Evolutionary conservation across 495 filamentous ascomycete species (phyloP), one percentile per base, ranked within the genome.

Genomic region (Physcia stellaris): DNA sequence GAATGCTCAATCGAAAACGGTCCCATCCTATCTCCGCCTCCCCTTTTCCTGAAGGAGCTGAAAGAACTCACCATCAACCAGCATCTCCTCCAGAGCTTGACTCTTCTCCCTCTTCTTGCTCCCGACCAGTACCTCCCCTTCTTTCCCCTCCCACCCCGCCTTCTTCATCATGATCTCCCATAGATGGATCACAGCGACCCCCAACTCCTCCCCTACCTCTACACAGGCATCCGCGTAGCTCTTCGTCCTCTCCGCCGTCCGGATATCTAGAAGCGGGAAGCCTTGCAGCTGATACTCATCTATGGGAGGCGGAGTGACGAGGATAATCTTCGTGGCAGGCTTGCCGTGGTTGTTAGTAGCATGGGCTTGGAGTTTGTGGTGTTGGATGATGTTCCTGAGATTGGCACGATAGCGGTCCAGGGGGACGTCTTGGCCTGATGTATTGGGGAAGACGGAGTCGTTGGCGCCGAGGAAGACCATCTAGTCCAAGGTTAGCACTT

Each of bases 391-490:
- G 34, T 59, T 58, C 35, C 56, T 66, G 35, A 94, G 56, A 49
- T 92, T 93, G 41, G 66, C 60, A 49, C 73, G 74, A 61, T 78
- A 94, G 39, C 71, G 59, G 3, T 75, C 68, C 15, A 88, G 57
- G 2, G 83, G 73, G n/a, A 94, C 70, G 50, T 83, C 71, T 53
- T 93, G 86, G 4, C 59, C 56, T 16, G 57, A 59, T 11, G 66
- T 60, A 28, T 64, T 57, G 15, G 64, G 63, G n/a, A 87, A 48
- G 39, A 66, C 68, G 5, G 86, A 78, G 54, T 94, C 86, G 52
- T 94, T 94, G 49, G 86, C 82, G 13, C 86, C 86, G 42, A 93
- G 75, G 49, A 90, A 85, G 45, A 94, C 62, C 17, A 77, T 66
- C 82, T 88, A 37, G 19, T 11, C n/a, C n/a, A n/a, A n/a, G n/a